Conservation (phyloP, 345 rosid species). For the rapeseed (Brassica napus) region Da-Ae NC_063440.1:17972001-17972500, state of each 20-base stretch:
- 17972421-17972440: slow-evolving; percentile 64
- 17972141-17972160: too few species aligned
- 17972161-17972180: neutral
- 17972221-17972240: neutral
- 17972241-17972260: neutral
- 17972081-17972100: too few species aligned
- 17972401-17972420: slow-evolving; percentile 83
- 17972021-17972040: too few species aligned
- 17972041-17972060: too few species aligned
- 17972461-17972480: slow-evolving; percentile 60
- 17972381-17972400: slow-evolving; percentile 81
- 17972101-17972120: too few species aligned
- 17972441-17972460: slow-evolving; percentile 42
- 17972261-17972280: neutral
- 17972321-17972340: slow-evolving; percentile 24
- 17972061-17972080: too few species aligned
- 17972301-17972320: slow-evolving; percentile 11
- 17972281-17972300: slow-evolving; percentile 3
- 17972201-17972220: slow-evolving; percentile 5
- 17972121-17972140: too few species aligned
- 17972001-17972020: too few species aligned
- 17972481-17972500: slow-evolving; percentile 81
- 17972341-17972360: neutral
- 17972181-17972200: neutral
- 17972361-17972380: slow-evolving; percentile 29